Evolutionary conservation across 1,284 basidiomycete genomes (phyloP), one percentile per base, ranked within the genome.

Genomic region (Wolfiporia cocos): DNA sequence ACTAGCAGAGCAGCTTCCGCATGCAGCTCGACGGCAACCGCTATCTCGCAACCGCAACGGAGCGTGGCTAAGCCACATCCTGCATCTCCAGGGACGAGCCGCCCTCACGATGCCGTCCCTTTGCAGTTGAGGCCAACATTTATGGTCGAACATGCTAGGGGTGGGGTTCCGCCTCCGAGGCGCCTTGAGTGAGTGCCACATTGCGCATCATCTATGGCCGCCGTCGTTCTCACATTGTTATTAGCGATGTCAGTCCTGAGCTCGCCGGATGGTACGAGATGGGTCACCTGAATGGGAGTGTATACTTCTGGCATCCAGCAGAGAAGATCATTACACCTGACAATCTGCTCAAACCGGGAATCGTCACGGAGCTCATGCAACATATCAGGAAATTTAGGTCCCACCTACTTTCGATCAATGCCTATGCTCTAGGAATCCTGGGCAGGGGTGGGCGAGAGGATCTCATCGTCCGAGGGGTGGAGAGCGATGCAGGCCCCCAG

Each of bases 221-320:
- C 9, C 22, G 19, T 5, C 20, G 9, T 21, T 12, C 17, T 9
- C 12, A 19, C 11, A 12, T 5, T 10, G 12, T 36, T 20, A 20
- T 10, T 5, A 10, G 20, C 21, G 10, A 11, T 9, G 10, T 33
- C 23, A 39, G 38, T n/a, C 14, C 19, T 18, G 24, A 30, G 4
- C 14, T 32, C 12, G 5, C 10, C 33, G 32, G 34, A 10, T 48
- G 46, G 46, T 31, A 21, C 9, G 38, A 40, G 22, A 23, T 21
- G 23, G 22, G 31, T 14, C 46, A 48, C 34, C 19, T 48, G 3
- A 33, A 44, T 23, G 46, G 46, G 12, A 24, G 31, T 23, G 15
- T 39, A 10, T 46, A 46, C 37, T 42, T 32, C 32, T 43, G 17
- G 24, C 15, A 46, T 28, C 3, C 10, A 11, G 17, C 9, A 5